Base-by-base conservation (phyloP, 345 rosid species). In the Citrus trifoliata region DNA sequence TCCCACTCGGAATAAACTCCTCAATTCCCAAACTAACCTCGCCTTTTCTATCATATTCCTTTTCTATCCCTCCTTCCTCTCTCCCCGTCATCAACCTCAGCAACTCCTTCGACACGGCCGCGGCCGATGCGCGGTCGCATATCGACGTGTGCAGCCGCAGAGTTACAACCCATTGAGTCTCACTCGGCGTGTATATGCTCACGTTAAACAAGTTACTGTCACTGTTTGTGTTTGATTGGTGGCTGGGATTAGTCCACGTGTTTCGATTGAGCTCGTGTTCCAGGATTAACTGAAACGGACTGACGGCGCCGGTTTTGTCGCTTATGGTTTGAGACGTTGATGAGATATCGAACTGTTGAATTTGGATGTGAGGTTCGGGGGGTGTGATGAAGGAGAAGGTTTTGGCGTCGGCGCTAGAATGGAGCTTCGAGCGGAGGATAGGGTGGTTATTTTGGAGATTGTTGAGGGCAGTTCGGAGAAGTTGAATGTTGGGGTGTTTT, bases 51-150 rank as follows among this genome's bases (percentile, higher is more conserved):
- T 70, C 81, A 21, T 27, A 22, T 30, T 61, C 83, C 72, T 9
- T 10, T 76, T 53, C 82, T 13, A 21, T 22, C 82, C 74, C 80
- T 14, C 53, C 82, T 5, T 65, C 83, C 5, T 33, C 42, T 5
- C 73, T 82, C 0, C 65, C 83, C 62, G 75, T 63, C 38, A 82
- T 38, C 78, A 82, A 80, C 80, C 56, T 81, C 81, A 87, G 53
- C 82, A 92, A 69, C 74, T 89, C 92, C 69, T 83, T 86, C 74
- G 88, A 77, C 82, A 95, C 38, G 59, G 87, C 85, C 81, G 76
- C 93, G 74, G 93, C 94, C 48, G 95, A 77, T 6, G 95, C 79
- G 3, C 95, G 88, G 89, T 95, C 99, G 76, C 97, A 93, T 7
- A 85, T 90, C 2, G 78, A 81, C 6, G 95, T 89, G 89, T 93